phyloP scores from a whole-genome alignment of 1,284 basidiomycete species.

The Cerrena zonata region DNA sequence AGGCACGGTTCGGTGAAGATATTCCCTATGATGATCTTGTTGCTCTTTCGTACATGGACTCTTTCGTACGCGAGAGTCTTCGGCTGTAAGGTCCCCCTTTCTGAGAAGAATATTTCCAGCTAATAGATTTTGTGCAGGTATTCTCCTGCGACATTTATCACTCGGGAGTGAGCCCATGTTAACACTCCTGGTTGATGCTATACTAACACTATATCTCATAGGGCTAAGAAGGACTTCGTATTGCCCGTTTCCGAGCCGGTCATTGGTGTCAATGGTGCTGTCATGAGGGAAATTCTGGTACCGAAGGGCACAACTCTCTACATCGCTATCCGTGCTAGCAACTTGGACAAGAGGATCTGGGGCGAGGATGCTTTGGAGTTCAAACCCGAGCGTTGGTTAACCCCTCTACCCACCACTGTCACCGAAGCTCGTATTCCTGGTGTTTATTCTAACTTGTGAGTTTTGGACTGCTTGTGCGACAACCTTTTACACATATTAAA shows the following conservation, averaged over 20 bases:
- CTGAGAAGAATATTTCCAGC: neutral
- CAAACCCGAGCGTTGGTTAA: constrained; percentile 32
- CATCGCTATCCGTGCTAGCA: constrained; percentile 43
- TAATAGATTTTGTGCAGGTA: constrained; percentile 2
- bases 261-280: constrained; percentile 23
- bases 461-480: neutral
- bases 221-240: constrained; percentile 18
- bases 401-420: constrained; percentile 15
- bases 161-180: constrained; percentile 4
- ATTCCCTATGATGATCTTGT: no score
- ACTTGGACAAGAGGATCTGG: constrained; percentile 45
- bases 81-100: constrained; percentile 12
- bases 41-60: constrained; percentile 29
- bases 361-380: constrained; percentile 49
- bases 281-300: constrained; percentile 34
- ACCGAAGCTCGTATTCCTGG: constrained; percentile 14
- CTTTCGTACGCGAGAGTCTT: constrained; percentile 27
- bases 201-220: constrained; percentile 3
- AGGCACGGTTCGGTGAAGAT: no score
- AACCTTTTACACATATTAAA: neutral
- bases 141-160: constrained; percentile 1
- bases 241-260: constrained; percentile 22
- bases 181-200: neutral
- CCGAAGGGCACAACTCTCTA: constrained; percentile 41
- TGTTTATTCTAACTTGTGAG: constrained; percentile 25